Conservation (phyloP, 148 eudicot genomes). For the Mesembryanthemum crystallinum region DNA sequence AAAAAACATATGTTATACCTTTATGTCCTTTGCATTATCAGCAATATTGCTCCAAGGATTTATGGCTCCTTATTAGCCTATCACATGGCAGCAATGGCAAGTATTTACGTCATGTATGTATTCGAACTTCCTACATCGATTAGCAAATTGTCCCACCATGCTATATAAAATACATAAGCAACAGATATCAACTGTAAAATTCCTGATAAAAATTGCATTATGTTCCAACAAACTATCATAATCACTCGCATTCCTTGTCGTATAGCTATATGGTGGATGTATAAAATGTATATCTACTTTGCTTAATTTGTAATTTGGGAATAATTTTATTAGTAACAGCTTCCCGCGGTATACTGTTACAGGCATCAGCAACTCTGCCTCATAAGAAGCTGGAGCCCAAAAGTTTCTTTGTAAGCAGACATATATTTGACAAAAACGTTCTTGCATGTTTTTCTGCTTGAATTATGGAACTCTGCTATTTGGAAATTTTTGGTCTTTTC, state of each 20-base stretch:
- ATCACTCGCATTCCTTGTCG: no score
- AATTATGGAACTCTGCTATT: background rate
- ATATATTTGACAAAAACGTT: background rate
- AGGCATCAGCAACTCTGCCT: background rate
- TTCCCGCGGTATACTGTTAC: background rate
- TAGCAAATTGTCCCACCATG: conserved; percentile 2
- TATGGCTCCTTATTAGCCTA: background rate
- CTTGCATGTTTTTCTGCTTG: conserved; percentile 5
- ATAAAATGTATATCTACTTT: background rate
- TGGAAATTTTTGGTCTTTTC: background rate
- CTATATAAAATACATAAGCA: background rate
- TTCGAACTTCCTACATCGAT: conserved; percentile 8
- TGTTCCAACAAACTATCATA: no score
- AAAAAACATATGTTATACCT: background rate
- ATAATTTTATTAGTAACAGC: background rate
- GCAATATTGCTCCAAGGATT: background rate
- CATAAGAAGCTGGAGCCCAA: background rate
- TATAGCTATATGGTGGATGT: background rate
- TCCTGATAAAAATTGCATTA: no score
- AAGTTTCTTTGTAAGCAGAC: background rate
- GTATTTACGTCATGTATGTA: conserved; percentile 2
- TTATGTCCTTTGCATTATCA: background rate
- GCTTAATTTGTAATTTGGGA: no score
- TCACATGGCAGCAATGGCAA: conserved; percentile 9
- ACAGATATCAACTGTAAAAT: background rate